Evolutionary conservation across 75 land plant species (phyloP).

Genomic region (Adiantum capillusveneris): DNA sequence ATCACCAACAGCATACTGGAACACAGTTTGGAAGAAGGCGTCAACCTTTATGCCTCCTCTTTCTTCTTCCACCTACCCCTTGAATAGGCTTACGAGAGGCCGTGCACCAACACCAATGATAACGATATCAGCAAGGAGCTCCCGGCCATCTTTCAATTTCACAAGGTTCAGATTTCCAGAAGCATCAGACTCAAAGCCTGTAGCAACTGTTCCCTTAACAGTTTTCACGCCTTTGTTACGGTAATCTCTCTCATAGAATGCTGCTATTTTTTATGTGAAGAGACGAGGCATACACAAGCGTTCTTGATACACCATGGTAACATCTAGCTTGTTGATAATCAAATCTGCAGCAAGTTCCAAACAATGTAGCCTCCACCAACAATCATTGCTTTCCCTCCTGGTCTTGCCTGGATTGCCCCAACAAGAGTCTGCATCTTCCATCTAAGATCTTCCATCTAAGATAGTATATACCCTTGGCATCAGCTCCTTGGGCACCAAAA

Average conservation of each 20-base stretch:
- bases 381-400: conserved; percentile 68
- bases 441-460: conserved; percentile 89
- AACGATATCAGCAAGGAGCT: conserved; percentile 77
- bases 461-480: conserved; percentile 88
- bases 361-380: conserved; percentile 99
- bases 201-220: conserved; percentile 82
- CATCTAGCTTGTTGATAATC: conserved; percentile 67
- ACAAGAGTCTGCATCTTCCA: conserved; percentile 85
- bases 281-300: conserved; percentile 99
- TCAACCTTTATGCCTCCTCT: conserved; percentile 93
- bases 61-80: conserved; percentile 80
- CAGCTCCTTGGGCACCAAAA: conserved; percentile 87
- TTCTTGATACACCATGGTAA: conserved; percentile 95
- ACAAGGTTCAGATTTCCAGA: conserved; percentile 72
- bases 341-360: conserved; percentile 86
- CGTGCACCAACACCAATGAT: conserved; percentile 95
- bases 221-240: conserved; percentile 69
- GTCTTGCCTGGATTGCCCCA: conserved; percentile 59
- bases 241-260: conserved; percentile 93
- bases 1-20: conserved; percentile 90
- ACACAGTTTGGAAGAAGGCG: conserved; percentile 71
- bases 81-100: conserved; percentile 64
- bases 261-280: conserved; percentile 78
- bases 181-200: conserved; percentile 66
- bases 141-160: conserved; percentile 84